Percentiles rank a stretch among this genome's conserved stretches.
Conservation (phyloP, 2,329 filamentous ascomycete genomes). For the Sporothrix brunneoviolacea region DNA sequence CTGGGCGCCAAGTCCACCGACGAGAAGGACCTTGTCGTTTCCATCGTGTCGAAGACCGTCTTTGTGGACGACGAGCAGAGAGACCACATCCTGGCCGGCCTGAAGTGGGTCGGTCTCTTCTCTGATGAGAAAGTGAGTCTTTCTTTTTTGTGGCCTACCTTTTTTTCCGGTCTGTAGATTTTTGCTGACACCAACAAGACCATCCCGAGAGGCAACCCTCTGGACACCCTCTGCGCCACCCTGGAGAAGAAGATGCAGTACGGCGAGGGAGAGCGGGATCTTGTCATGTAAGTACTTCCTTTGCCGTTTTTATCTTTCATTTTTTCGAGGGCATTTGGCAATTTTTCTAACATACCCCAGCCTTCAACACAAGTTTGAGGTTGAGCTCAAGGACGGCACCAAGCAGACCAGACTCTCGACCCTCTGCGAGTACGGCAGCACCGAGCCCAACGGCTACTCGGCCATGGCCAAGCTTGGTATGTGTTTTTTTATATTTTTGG, state of each 20-base stretch:
- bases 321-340: not conserved
- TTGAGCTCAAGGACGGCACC: conserved; percentile 73
- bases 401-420: conserved; percentile 75
- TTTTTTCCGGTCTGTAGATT: too few species aligned
- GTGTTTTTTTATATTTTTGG: too few species aligned
- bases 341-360: conserved; percentile 25
- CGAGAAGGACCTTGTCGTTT: conserved; percentile 63
- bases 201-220: conserved; percentile 67
- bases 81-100: conserved; percentile 54
- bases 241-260: conserved; percentile 91
- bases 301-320: not conserved
- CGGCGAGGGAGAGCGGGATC: conserved; percentile 72
- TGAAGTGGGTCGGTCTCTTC: conserved; percentile 63
- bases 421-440: conserved; percentile 66
- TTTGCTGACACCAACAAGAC: conserved; percentile 36
- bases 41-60: conserved; percentile 67
- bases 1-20: conserved; percentile 60
- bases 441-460: conserved; percentile 57
- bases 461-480: conserved; percentile 78
- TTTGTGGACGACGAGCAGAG: conserved; percentile 66
- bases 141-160: not conserved
- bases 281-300: conserved; percentile 51
- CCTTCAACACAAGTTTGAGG: conserved; percentile 76
- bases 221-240: conserved; percentile 85
- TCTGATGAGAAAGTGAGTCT: conserved; percentile 58